Percentiles rank a stretch among this genome's conserved stretches.
These are phyloP conservation scores for Lepiota subincarnata DNA, from an alignment of 768 basidiomycete species.

Conservation along the genomic window DNA sequence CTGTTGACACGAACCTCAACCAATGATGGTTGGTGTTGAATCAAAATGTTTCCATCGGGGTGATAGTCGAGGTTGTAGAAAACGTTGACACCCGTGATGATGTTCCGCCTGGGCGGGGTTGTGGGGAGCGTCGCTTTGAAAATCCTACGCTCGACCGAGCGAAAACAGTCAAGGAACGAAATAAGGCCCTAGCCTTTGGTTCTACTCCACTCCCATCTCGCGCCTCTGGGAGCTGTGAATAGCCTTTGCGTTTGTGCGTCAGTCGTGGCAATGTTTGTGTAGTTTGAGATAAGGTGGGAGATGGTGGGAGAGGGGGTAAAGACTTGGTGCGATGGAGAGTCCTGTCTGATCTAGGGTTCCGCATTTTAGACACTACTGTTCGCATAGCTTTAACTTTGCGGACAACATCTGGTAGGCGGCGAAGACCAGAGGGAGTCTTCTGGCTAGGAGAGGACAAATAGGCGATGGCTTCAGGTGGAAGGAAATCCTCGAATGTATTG, in stretches of 20 bases:
- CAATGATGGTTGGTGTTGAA: too few relatives aligned
- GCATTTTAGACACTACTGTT: not conserved
- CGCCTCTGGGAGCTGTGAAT: not conserved
- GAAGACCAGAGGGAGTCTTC: not conserved
- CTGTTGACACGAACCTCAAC: too few relatives aligned
- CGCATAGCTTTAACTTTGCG: slow-evolving; percentile 4
- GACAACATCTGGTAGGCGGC: not conserved
- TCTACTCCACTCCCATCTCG: not conserved
- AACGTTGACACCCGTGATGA: not conserved
- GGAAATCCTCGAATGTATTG: slow-evolving; percentile 5
- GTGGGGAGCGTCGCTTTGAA: not conserved
- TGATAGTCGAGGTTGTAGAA: slow-evolving; percentile 2
- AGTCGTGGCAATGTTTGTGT: not conserved
- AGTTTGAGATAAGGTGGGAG: not conserved
- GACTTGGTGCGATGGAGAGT: not conserved
- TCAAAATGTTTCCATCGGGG: slow-evolving; percentile 3
- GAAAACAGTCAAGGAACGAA: slow-evolving; percentile 2
- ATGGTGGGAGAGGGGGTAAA: not conserved
- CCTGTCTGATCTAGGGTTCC: not conserved
- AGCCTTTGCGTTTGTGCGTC: not conserved
- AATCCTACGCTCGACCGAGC: not conserved
- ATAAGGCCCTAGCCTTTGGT: not conserved
- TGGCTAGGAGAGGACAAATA: not conserved
- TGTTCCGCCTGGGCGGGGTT: not conserved
- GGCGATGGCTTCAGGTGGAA: slow-evolving; percentile 2